Conservation (phyloP, 2,329 filamentous ascomycete genomes). For the Fusarium temperatum region DNA sequence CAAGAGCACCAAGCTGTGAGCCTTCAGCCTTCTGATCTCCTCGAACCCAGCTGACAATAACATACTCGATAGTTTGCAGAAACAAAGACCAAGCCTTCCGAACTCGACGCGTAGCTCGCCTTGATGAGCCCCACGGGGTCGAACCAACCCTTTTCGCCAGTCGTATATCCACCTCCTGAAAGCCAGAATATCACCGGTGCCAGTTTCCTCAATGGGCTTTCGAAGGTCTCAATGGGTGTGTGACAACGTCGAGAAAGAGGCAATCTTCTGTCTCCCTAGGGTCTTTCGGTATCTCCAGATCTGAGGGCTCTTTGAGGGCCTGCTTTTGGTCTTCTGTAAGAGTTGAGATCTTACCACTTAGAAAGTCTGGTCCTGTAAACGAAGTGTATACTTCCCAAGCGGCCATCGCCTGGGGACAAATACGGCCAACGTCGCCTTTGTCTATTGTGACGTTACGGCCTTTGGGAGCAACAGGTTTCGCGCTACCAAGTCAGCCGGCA, state of each 20-base stretch:
- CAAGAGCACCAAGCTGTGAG: neutral
- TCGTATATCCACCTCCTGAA: neutral
- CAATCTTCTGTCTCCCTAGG: neutral
- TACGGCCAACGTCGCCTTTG: neutral
- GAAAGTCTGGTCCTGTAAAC: neutral
- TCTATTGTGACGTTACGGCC: neutral
- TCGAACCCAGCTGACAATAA: neutral
- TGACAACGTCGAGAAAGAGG: neutral
- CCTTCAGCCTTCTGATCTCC: rapidly evolving
- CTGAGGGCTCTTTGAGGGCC: neutral
- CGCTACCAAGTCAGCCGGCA: neutral
- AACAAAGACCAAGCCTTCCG: neutral
- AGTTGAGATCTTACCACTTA: neutral
- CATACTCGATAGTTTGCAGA: neutral
- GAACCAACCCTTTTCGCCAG: neutral
- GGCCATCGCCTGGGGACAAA: neutral
- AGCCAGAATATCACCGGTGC: neutral
- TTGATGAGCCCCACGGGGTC: neutral
- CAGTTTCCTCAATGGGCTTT: neutral
- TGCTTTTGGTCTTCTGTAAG: neutral
- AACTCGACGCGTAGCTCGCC: neutral
- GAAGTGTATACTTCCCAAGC: neutral
- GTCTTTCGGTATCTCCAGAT: neutral
- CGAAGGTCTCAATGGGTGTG: neutral
- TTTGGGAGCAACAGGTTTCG: neutral